These are phyloP conservation scores for Saturnispora zaruensis DNA, from an alignment of 805 yeast genomes.

Conservation along the genomic window DNA sequence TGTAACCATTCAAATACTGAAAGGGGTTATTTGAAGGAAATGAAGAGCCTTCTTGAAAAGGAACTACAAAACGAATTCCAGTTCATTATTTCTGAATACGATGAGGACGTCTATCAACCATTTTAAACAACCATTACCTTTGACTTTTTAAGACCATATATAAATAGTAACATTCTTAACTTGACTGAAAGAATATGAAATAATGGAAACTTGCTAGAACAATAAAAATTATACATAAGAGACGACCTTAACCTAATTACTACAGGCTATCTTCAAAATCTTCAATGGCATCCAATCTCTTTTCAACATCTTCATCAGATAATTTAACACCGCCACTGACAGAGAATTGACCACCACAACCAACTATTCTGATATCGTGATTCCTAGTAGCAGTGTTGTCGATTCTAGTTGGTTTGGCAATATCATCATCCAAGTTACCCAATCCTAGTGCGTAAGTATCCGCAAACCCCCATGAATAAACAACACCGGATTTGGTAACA, in stretches of 20 bases:
- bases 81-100: conserved; percentile 45
- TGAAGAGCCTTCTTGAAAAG: conserved; percentile 38
- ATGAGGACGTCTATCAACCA: conserved; percentile 51
- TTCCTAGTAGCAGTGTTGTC: conserved; percentile 88
- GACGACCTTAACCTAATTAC: not conserved
- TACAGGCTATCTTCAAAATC: conserved; percentile 19
- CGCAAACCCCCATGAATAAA: conserved; percentile 96
- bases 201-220: not conserved
- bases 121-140: conserved; percentile 2
- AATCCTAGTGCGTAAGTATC: conserved; percentile 95
- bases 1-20: conserved; percentile 93
- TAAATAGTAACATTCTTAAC: not conserved
- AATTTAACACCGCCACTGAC: conserved; percentile 72
- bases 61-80: conserved; percentile 27
- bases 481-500: conserved; percentile 72
- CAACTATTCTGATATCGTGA: conserved; percentile 59
- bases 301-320: conserved; percentile 44
- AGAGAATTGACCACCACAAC: conserved; percentile 97
- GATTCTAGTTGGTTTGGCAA: conserved; percentile 80
- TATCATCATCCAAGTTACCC: conserved; percentile 78
- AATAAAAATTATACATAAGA: not conserved
- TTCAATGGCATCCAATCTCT: conserved; percentile 43
- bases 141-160: not conserved
- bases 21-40: conserved; percentile 61
- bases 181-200: not conserved